phyloP scores from a whole-genome alignment of 1,284 basidiomycete species.

The Marasmius fiardii region DNA sequence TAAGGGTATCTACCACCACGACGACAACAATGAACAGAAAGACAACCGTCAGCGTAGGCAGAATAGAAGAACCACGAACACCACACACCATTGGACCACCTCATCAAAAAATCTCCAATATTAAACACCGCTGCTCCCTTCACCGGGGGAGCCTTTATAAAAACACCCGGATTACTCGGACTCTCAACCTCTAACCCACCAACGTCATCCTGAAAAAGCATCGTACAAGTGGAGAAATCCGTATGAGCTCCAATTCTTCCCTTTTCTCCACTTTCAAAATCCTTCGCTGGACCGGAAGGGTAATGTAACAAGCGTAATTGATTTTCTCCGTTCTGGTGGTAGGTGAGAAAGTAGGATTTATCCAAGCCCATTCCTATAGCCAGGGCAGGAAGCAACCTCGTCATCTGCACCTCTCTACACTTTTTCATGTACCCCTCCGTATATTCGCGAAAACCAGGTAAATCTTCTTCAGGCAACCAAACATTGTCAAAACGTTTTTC shows the following conservation, averaged over 20 bases:
- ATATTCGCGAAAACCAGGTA: slow-evolving; percentile 52
- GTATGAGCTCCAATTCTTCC: slow-evolving; percentile 14
- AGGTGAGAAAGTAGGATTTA: slow-evolving; percentile 43
- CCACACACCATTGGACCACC: slow-evolving; percentile 30
- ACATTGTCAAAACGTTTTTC: slow-evolving; percentile 50
- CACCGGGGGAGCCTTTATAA: slow-evolving; percentile 47
- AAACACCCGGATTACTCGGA: slow-evolving; percentile 41
- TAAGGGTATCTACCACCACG: slow-evolving; percentile 37
- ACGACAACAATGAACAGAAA: background rate
- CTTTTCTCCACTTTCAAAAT: slow-evolving; percentile 13
- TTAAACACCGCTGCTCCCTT: slow-evolving; percentile 55
- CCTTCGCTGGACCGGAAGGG: slow-evolving; percentile 31
- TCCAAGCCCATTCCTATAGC: slow-evolving; percentile 45
- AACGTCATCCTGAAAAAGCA: slow-evolving; percentile 55
- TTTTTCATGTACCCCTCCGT: slow-evolving; percentile 49
- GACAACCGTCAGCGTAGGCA: background rate
- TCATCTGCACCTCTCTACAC: slow-evolving; percentile 41
- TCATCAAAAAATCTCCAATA: slow-evolving; percentile 57
- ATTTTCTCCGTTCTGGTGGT: slow-evolving; percentile 47
- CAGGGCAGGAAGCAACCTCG: slow-evolving; percentile 41
- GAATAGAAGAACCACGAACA: background rate
- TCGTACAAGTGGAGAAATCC: slow-evolving; percentile 56
- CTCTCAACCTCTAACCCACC: slow-evolving; percentile 62
- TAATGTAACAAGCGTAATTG: slow-evolving; percentile 59
- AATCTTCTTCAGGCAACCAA: slow-evolving; percentile 52